phyloP scores from a whole-genome alignment of 2,329 filamentous ascomycete species.

The Dothidotthia symphoricarpi region DNA sequence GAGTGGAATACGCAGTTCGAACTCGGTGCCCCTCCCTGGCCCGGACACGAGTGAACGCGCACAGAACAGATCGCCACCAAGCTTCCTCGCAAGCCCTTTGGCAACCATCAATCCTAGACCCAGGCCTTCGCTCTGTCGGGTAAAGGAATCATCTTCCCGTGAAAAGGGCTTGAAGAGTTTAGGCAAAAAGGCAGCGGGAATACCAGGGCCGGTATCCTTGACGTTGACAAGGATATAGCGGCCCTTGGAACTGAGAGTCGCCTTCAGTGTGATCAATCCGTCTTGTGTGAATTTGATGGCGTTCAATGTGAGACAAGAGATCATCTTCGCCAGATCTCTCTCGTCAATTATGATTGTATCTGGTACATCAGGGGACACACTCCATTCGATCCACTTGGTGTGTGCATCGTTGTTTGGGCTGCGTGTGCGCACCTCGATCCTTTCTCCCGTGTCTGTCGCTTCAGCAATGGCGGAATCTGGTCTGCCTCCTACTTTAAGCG shows the following conservation, averaged over 20 bases:
- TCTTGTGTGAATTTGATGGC: slow-evolving; percentile 70
- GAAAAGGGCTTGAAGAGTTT: slow-evolving; percentile 70
- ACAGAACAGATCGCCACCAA: slow-evolving; percentile 66
- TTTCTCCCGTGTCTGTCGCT: slow-evolving; percentile 49
- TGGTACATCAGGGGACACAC: slow-evolving; percentile 52
- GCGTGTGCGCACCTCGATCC: slow-evolving; percentile 49
- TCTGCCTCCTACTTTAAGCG: slow-evolving; percentile 52
- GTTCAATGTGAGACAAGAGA: slow-evolving; percentile 64
- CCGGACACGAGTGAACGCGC: slow-evolving; percentile 62
- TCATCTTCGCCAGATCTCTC: slow-evolving; percentile 61
- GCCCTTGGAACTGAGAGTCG: slow-evolving; percentile 51
- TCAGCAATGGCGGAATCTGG: slow-evolving; percentile 53
- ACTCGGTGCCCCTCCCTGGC: slow-evolving; percentile 62
- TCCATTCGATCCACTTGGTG: slow-evolving; percentile 52
- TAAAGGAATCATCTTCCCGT: slow-evolving; percentile 66
- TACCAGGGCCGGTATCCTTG: slow-evolving; percentile 66
- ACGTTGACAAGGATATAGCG: slow-evolving; percentile 62
- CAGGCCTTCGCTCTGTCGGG: slow-evolving; percentile 65
- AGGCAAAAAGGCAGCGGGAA: slow-evolving; percentile 63
- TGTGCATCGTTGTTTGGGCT: slow-evolving; percentile 46
- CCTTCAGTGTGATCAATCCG: slow-evolving; percentile 59
- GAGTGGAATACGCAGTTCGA: slow-evolving; percentile 65
- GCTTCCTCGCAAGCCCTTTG: slow-evolving; percentile 66
- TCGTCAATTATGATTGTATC: slow-evolving; percentile 60
- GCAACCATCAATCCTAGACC: slow-evolving; percentile 70